Evolutionary conservation across 2,329 filamentous ascomycete species (phyloP), one percentile per base, ranked within the genome.

Genomic region (Pyrenochaeta sp.): DNA sequence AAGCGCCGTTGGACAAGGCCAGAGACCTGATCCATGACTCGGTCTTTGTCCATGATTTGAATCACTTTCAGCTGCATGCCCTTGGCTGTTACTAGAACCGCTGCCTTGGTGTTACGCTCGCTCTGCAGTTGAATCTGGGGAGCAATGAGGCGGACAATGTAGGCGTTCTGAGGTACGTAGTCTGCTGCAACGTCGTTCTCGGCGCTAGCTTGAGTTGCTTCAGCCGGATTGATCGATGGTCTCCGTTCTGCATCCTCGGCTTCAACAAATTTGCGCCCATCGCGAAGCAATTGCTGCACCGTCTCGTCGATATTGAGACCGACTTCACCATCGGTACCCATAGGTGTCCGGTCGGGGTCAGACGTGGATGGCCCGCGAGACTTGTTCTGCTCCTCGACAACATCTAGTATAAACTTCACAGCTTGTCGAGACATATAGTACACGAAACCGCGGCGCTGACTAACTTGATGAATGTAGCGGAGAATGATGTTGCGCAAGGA

Each of bases 71-170:
- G 83, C 70, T 97, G 92, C 91, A 99, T 99, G 39, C 92, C 90
- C 72, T 97, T 97, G 19, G 92, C 91, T 3, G 93, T 94, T 32
- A 97, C 86, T n/a, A 99, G 79, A 4, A 96, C 88, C n/a, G 95
- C 94, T 44, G 96, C 89, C 71, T 96, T 96, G 50, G 87, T 88
- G 71, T 99, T 97, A 79, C 96, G 97, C 66, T 99, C 94, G 68
- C 94, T 97, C 67, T 99, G 93, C 30, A 99, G 80, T 69, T 99
- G 94, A 46, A 99, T 96, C 69, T 99, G 94, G 10, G 94, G 94
- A 5, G 93, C 94, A 60, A 99, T 96, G 27, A 99, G 82, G 24
- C 92, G 89, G 51, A 99, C 83, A 63, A 97, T 90, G 69, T 96
- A 99, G 58, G 88, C 93, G 68, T 94, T 96, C 63, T 96, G 90